A percentile compares a stretch with the other conserved stretches of the same genome.
Conservation (phyloP, 192 early-diverging fungal species). For the Coemansia sp. region DNA sequence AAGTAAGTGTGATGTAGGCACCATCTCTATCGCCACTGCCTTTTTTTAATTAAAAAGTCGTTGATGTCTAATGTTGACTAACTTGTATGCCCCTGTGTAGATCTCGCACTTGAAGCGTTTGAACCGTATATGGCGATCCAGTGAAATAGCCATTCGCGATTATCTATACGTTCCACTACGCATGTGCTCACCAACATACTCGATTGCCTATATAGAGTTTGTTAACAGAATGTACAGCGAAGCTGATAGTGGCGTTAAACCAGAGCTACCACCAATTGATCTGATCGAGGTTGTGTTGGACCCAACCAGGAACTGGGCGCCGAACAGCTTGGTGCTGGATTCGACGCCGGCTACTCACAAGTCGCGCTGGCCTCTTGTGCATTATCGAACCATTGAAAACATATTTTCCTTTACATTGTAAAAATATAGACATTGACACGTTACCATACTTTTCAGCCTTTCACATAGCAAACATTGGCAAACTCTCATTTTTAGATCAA, state of each 20-base stretch:
- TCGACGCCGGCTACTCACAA: neutral
- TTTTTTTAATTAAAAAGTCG: neutral
- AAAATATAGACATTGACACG: neutral
- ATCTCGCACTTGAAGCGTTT: slow-evolving; percentile 48
- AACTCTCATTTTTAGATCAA: neutral
- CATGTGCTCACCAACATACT: slow-evolving; percentile 39
- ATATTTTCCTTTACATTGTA: slow-evolving; percentile 43
- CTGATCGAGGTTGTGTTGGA: slow-evolving; percentile 42
- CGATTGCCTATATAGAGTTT: slow-evolving; percentile 32
- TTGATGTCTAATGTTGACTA: neutral
- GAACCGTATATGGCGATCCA: slow-evolving; percentile 52
- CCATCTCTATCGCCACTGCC: neutral
- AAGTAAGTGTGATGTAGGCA: slow-evolving; percentile 25
- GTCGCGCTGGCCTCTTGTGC: slow-evolving; percentile 35
- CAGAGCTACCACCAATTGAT: slow-evolving; percentile 18
- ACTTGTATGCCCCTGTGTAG: slow-evolving; percentile 15
- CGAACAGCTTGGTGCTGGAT: neutral
- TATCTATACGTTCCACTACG: slow-evolving; percentile 52
- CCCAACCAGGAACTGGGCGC: slow-evolving; percentile 1
- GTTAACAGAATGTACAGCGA: slow-evolving; percentile 19
- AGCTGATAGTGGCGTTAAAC: neutral
- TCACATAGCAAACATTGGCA: neutral
- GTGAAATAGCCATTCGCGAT: slow-evolving; percentile 40
- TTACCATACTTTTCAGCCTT: neutral
- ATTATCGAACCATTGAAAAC: slow-evolving; percentile 39